Evolutionary conservation across 805 yeast genomes (phyloP).

Genomic region (Metschnikowia gruessii): DNA sequence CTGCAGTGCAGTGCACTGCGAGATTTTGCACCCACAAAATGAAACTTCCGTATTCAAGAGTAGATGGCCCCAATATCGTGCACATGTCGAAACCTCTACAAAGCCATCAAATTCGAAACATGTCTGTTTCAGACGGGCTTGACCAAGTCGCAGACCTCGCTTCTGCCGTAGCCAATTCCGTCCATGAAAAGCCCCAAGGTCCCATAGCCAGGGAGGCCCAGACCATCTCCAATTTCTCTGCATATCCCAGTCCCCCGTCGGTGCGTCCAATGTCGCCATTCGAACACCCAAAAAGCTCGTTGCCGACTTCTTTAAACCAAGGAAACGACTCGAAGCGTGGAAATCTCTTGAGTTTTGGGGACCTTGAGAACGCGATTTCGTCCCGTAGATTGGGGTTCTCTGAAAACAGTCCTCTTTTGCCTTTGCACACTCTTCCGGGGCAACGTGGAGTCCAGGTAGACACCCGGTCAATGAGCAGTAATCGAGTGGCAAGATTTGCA

Average conservation of each 20-base stretch:
- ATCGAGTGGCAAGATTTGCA: slow-evolving; percentile 1
- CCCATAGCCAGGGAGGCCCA: neutral
- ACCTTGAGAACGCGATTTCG: slow-evolving; percentile 3
- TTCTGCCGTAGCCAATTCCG: slow-evolving; percentile 16
- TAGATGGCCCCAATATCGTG: neutral
- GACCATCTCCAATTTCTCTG: slow-evolving; percentile 1
- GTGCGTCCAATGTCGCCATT: neutral
- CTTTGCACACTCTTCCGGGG: neutral
- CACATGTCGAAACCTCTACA: slow-evolving; percentile 1
- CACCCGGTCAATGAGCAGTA: neutral
- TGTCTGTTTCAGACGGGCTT: slow-evolving; percentile 17
- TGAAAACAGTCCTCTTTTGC: slow-evolving; percentile 9
- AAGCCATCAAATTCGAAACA: neutral
- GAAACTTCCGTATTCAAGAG: neutral
- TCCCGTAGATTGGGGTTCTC: slow-evolving; percentile 1
- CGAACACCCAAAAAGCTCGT: neutral
- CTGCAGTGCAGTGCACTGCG: slow-evolving; percentile 4
- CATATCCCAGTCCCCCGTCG: slow-evolving; percentile 2
- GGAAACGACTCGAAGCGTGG: neutral
- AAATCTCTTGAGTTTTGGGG: neutral
- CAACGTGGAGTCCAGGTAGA: neutral
- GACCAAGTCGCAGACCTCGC: slow-evolving; percentile 28
- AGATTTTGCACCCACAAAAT: slow-evolving; percentile 10
- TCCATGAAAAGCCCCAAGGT: neutral
- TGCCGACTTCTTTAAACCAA: neutral